Base-by-base conservation (phyloP, 1,284 basidiomycete species). In the Veloboletus limbatus region DNA sequence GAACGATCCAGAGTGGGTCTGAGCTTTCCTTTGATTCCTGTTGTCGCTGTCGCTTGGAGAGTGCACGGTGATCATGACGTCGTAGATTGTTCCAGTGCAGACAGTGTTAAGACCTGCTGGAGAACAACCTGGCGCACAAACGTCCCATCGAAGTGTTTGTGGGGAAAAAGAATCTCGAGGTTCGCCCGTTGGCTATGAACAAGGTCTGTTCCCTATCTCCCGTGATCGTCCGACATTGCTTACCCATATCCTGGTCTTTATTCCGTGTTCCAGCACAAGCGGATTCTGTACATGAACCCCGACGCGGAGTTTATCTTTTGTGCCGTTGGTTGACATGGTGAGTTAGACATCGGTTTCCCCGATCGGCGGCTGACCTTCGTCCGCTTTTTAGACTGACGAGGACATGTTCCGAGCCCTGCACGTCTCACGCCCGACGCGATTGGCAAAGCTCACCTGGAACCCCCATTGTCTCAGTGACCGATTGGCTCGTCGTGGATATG, bases 131-230 rank as follows among this genome's bases (percentile, higher is more conserved):
- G 35, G 89, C 85, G 18, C 83, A 89, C 51, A 89, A 93, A 66
- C 76, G 92, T 43, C 91, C 92, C 3, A 94, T 95, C 48, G 92
- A 95, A 68, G 91, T 95, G 6, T 81, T 95, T 41, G 87, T 94
- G 28, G 96, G 96, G 27, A 98, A 98, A 77, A 98, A 97, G 83
- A 98, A 97, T 68, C 77, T 99, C 43, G 96, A 99, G 72, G 95
- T 97, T 20, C 84, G 96, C 48, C 96, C 95, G 28, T 77, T 90
- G 45, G 94, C 93, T 1, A 82, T 97, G 58, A 98, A 97, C 78
- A 97, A 99, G 79, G 75, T 77, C 54, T 18, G 56, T 51, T 20
- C 11, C 20, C 11, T 8, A 14, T 24, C 7, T 20, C 20, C n/a
- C 34, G 8, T 38, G 34, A 45, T 33, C 32, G 18, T 8, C 32